These are phyloP conservation scores for Canariomyces notabilis DNA, from an alignment of 2,329 filamentous ascomycete genomes.

Conservation along the genomic window DNA sequence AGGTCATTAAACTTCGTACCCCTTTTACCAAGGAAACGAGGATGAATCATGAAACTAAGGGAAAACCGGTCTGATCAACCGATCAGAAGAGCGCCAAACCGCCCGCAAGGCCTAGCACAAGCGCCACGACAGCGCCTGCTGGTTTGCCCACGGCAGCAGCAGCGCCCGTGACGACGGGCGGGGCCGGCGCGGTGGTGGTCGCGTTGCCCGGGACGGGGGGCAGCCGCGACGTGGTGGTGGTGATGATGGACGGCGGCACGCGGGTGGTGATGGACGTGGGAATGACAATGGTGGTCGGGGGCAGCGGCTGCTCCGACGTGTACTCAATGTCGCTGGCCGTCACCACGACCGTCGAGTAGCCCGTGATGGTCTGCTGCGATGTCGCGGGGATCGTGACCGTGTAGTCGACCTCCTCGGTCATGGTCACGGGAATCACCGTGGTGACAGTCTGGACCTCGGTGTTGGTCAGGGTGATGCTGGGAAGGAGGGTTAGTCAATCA, in stretches of 20 bases:
- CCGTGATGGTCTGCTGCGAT: constrained; percentile 31
- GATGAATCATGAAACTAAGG: not conserved
- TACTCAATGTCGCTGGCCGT: constrained; percentile 28
- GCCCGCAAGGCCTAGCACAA: constrained; percentile 36
- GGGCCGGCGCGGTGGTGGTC: constrained; percentile 24
- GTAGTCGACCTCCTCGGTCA: constrained; percentile 35
- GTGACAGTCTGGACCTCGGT: constrained; percentile 35
- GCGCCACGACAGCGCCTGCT: constrained; percentile 29
- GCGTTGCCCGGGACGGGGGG: too few relatives aligned
- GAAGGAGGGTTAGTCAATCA: not conserved
- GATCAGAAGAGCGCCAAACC: constrained; percentile 34
- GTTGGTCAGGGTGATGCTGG: constrained; percentile 33
- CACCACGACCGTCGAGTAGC: constrained; percentile 33
- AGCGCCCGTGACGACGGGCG: constrained; percentile 28
- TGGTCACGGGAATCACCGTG: constrained; percentile 38
- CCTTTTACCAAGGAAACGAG: not conserved
- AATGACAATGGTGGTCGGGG: constrained; percentile 28
- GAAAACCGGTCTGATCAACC: not conserved
- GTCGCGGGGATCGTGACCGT: constrained; percentile 38
- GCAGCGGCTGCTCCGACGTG: constrained; percentile 21
- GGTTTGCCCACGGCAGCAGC: constrained; percentile 26
- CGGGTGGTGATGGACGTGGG: constrained; percentile 29
- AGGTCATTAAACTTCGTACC: too few relatives aligned
- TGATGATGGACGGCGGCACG: constrained; percentile 8
- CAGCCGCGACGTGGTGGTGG: not conserved